phyloP scores from a whole-genome alignment of 768 basidiomycete species.

The Leccinum boreale region DNA sequence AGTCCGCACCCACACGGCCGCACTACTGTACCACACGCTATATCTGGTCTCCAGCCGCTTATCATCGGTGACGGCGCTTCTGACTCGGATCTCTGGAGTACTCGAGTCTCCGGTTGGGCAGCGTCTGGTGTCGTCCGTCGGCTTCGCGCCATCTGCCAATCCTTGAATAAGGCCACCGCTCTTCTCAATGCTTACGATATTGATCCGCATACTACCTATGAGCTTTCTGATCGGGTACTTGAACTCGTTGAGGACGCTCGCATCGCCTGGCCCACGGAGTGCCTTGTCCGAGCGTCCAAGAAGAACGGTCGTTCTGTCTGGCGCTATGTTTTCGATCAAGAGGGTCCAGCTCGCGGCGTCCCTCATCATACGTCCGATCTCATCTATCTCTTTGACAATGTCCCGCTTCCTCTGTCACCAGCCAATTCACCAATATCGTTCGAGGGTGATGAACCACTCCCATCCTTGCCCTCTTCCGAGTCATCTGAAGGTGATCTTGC shows the following conservation, averaged over 20 bases:
- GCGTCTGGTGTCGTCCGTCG: slow-evolving; percentile 58
- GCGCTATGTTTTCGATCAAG: slow-evolving; percentile 83
- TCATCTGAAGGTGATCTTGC: slow-evolving; percentile 23
- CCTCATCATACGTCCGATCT: slow-evolving; percentile 73
- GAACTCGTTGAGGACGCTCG: slow-evolving; percentile 74
- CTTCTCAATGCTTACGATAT: slow-evolving; percentile 75
- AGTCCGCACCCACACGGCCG: slow-evolving; percentile 28
- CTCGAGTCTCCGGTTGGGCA: slow-evolving; percentile 60
- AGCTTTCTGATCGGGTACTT: slow-evolving; percentile 64
- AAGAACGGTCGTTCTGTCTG: slow-evolving; percentile 61
- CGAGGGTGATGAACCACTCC: slow-evolving; percentile 30
- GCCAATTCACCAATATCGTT: slow-evolving; percentile 32
- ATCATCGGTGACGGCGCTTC: slow-evolving; percentile 72
- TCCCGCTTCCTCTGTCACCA: slow-evolving; percentile 49
- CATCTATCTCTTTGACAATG: slow-evolving; percentile 76
- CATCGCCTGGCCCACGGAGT: slow-evolving; percentile 75
- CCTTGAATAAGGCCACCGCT: slow-evolving; percentile 55
- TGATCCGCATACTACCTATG: slow-evolving; percentile 55
- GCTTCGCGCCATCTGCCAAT: slow-evolving; percentile 73
- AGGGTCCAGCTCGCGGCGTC: slow-evolving; percentile 58
- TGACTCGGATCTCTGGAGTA: slow-evolving; percentile 64
- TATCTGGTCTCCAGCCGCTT: slow-evolving; percentile 52
- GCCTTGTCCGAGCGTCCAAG: slow-evolving; percentile 50
- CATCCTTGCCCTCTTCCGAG: slow-evolving; percentile 28
- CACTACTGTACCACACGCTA: slow-evolving; percentile 4